phyloP scores from a whole-genome alignment of 2,329 filamentous ascomycete species.

The Falciphora oryzae region DNA sequence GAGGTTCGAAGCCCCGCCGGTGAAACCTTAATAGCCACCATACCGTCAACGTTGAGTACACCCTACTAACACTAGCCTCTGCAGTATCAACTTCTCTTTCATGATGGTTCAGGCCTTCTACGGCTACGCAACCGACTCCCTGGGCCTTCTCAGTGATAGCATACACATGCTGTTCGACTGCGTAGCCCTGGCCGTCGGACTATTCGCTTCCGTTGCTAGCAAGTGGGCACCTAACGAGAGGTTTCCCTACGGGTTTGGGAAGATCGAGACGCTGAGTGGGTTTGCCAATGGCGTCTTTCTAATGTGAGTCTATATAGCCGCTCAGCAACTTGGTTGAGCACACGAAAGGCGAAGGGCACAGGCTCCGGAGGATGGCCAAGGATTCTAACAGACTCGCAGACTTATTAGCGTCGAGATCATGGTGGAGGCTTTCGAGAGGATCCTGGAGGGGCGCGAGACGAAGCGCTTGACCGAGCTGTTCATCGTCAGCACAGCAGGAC shows the following conservation, averaged over 20 bases:
- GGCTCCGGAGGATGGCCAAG: too few relatives aligned
- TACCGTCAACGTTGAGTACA: not conserved
- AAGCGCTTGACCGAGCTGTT: conserved; percentile 82
- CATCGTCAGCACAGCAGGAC: conserved; percentile 77
- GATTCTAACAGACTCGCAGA: conserved; percentile 35
- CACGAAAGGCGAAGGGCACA: too few relatives aligned
- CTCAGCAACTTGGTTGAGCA: not conserved
- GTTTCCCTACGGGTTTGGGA: conserved; percentile 94
- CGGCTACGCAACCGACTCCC: conserved; percentile 84
- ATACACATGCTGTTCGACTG: conserved; percentile 99
- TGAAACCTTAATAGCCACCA: not conserved
- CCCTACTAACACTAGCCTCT: not conserved
- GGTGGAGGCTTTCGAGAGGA: conserved; percentile 84
- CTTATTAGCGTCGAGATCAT: conserved; percentile 94
- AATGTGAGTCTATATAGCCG: conserved; percentile 50
- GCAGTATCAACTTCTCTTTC: conserved; percentile 84
- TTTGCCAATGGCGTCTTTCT: conserved; percentile 96
- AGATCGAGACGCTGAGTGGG: conserved; percentile 91
- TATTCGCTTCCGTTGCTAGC: conserved; percentile 88
- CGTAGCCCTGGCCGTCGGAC: conserved; percentile 80
- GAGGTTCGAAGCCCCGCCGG: conserved; percentile 50
- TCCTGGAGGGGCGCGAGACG: conserved; percentile 78
- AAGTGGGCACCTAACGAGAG: conserved; percentile 89
- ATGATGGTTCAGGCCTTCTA: conserved; percentile 95
- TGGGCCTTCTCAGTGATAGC: conserved; percentile 93